A percentile compares a stretch with the other conserved stretches of the same genome.
Evolutionary conservation across 257 asterid species (phyloP).

Genomic region (Leonotis leonurus): DNA sequence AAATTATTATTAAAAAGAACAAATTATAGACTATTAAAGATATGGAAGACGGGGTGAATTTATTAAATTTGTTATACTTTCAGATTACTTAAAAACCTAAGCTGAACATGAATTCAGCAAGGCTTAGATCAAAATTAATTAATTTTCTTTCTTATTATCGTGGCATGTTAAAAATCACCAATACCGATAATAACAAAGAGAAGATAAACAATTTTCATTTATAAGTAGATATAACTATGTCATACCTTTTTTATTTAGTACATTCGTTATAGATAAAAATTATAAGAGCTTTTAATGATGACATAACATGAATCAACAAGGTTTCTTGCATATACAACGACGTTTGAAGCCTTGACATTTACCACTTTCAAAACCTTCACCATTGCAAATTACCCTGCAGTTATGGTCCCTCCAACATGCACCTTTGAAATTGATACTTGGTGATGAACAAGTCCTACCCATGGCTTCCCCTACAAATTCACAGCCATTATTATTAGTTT

Average conservation of each 20-base stretch:
- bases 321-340: conserved; percentile 1
- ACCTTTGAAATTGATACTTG: conserved; percentile 1
- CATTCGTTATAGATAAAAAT: no score
- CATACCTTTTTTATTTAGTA: not conserved
- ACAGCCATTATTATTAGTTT: not conserved
- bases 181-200: no score
- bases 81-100: no score
- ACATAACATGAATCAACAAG: not conserved
- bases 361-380: conserved; percentile 7
- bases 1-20: no score
- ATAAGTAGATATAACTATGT: not conserved
- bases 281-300: not conserved
- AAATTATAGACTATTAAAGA: no score
- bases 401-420: not conserved
- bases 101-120: no score
- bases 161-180: no score
- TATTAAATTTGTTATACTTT: no score
- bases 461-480: conserved; percentile 3
- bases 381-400: not conserved
- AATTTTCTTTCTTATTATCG: no score
- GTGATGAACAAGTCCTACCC: not conserved
- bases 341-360: conserved; percentile 4
- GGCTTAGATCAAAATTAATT: no score
- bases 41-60: no score
- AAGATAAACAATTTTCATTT: no score